Evolutionary conservation across 139 green algal genomes (phyloP).

Genomic region (Tetraselmis striata): DNA sequence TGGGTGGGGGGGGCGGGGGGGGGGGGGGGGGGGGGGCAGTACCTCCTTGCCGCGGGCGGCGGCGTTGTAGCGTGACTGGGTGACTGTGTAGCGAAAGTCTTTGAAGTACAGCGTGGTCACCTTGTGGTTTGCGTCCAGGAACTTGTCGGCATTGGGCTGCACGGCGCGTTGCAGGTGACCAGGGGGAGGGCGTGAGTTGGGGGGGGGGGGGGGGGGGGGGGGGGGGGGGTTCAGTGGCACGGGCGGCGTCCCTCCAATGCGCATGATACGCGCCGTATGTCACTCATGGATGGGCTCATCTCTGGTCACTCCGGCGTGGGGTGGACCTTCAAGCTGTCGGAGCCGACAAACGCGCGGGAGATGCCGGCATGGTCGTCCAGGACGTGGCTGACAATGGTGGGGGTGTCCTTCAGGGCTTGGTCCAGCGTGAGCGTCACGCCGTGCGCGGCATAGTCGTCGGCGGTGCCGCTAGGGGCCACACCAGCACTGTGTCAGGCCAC

Average conservation of each 20-base stretch:
- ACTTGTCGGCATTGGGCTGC: not conserved
- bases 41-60: not conserved
- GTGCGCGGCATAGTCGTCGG: not conserved
- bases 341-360: slow-evolving; percentile 31
- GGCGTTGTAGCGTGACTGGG: not conserved
- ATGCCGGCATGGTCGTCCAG: slow-evolving; percentile 41
- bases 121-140: not conserved
- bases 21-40: no score
- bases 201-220: no score
- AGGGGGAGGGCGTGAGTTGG: no score
- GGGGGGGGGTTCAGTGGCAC: no score
- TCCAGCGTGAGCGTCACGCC: slow-evolving; percentile 68
- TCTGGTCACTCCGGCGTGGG: no score
- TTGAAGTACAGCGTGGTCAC: not conserved
- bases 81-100: not conserved
- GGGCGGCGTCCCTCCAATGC: no score
- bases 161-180: no score
- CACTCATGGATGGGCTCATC: no score
- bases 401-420: slow-evolving; percentile 60
- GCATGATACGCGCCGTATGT: no score
- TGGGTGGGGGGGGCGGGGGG: no score
- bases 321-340: not conserved
- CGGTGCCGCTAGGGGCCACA: not conserved
- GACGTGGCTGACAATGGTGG: slow-evolving; percentile 55
- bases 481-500: no score